Percentiles rank a stretch among this genome's conserved stretches.
phyloP scores from a whole-genome alignment of 1,284 basidiomycete species.

The Tilletia setariae region DNA sequence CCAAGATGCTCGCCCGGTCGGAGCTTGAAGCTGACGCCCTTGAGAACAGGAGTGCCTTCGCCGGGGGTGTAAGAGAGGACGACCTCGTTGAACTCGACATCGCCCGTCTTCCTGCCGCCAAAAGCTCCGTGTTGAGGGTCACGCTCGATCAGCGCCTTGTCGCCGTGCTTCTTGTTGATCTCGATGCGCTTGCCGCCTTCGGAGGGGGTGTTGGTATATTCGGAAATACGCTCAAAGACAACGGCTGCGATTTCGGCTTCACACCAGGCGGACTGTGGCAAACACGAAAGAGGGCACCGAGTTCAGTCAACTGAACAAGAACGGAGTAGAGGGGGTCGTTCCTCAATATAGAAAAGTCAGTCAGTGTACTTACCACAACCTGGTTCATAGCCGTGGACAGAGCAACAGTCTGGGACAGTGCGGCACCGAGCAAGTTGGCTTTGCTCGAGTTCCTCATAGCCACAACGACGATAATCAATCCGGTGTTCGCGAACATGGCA shows the following conservation, averaged over 20 bases:
- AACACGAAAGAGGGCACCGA: neutral
- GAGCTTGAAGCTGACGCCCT: slow-evolving; percentile 32
- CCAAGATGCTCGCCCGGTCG: slow-evolving; percentile 33
- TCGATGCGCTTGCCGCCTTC: slow-evolving; percentile 27
- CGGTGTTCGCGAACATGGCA: slow-evolving; percentile 30
- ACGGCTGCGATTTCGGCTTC: slow-evolving; percentile 54
- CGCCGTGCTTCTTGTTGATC: neutral
- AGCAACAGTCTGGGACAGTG: slow-evolving; percentile 43
- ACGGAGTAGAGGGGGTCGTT: no score
- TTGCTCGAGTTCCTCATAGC: slow-evolving; percentile 29
- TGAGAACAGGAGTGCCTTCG: slow-evolving; percentile 31
- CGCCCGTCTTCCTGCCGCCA: no score
- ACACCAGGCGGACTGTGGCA: slow-evolving; percentile 47
- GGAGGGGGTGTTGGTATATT: slow-evolving; percentile 37
- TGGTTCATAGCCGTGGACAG: slow-evolving; percentile 31
- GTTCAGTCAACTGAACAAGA: neutral
- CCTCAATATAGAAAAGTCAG: neutral
- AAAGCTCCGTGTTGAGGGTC: neutral
- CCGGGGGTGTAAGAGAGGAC: slow-evolving; percentile 29
- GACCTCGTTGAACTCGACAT: slow-evolving; percentile 31
- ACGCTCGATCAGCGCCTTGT: neutral
- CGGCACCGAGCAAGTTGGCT: slow-evolving; percentile 49
- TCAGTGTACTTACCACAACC: slow-evolving; percentile 10
- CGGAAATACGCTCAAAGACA: slow-evolving; percentile 50
- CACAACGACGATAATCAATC: slow-evolving; percentile 34